Percentiles rank a stretch among this genome's conserved stretches.
Evolutionary conservation across 1,284 basidiomycete species (phyloP).

Genomic region (Ceratobasidium sp.): DNA sequence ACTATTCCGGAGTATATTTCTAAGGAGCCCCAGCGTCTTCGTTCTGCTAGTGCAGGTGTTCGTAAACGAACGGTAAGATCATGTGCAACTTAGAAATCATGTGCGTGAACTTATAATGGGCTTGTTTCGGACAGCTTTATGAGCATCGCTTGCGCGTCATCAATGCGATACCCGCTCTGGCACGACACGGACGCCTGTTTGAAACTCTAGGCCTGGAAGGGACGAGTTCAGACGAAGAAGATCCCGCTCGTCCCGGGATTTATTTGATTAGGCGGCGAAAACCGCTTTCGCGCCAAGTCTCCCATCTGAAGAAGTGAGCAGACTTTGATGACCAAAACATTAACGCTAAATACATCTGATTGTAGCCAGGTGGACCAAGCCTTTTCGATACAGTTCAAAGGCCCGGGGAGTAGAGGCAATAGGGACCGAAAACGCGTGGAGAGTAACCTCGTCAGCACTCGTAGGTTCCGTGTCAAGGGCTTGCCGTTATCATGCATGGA

Average conservation of each 20-base stretch:
- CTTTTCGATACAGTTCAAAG: neutral
- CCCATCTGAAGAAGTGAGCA: constrained; percentile 5
- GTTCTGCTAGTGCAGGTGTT: neutral
- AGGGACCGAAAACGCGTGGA: neutral
- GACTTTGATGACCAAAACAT: neutral
- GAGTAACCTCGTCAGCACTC: neutral
- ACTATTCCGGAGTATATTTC: neutral
- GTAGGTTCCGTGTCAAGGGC: neutral
- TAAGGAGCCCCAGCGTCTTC: neutral
- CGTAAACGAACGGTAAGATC: constrained; percentile 8
- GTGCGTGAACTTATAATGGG: neutral
- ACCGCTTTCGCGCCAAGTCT: neutral
- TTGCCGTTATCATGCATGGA: neutral
- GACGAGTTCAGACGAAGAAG: constrained; percentile 9
- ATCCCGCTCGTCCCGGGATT: neutral
- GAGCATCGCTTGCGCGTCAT: neutral
- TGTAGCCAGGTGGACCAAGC: neutral
- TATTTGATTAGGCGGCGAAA: neutral
- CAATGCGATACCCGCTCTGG: neutral
- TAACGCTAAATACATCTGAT: neutral
- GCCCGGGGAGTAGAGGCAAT: neutral
- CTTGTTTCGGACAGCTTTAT: neutral
- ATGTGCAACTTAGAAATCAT: neutral
- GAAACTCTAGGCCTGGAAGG: constrained; percentile 6
- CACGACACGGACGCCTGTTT: neutral